phyloP scores from a whole-genome alignment of 257 asterid genomes.

The Striga asiatica region DNA sequence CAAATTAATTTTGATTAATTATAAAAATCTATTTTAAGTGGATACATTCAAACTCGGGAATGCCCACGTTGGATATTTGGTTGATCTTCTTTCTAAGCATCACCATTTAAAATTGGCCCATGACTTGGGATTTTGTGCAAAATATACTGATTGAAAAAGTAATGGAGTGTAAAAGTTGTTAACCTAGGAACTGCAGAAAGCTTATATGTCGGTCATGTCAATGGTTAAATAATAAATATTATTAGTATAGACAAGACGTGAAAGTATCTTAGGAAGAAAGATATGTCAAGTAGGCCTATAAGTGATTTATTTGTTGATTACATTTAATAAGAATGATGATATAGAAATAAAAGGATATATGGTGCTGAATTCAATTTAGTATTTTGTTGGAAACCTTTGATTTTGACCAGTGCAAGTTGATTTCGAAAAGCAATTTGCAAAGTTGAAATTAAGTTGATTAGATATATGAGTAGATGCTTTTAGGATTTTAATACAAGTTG shows the following conservation, averaged over 20 bases:
- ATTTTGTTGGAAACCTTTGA: not conserved
- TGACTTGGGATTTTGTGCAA: slow-evolving; percentile 21
- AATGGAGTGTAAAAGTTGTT: slow-evolving; percentile 15
- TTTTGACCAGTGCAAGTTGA: too few species aligned
- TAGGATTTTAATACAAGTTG: too few species aligned
- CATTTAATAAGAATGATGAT: too few species aligned
- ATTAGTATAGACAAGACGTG: not conserved
- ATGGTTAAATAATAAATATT: slow-evolving; percentile 11
- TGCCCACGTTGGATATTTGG: slow-evolving; percentile 7
- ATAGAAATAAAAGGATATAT: not conserved
- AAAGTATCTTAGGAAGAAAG: slow-evolving; percentile 28
- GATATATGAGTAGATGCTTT: too few species aligned
- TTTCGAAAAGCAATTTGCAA: too few species aligned
- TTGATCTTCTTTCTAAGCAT: not conserved
- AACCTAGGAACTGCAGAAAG: slow-evolving; percentile 26
- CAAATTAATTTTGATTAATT: too few species aligned
- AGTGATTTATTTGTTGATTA: too few species aligned
- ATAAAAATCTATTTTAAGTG: not conserved
- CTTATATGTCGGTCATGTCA: slow-evolving; percentile 19
- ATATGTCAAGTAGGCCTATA: slow-evolving; percentile 10
- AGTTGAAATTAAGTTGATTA: too few species aligned
- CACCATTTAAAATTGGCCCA: not conserved
- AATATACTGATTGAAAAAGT: not conserved
- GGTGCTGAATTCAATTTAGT: not conserved
- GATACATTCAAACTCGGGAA: slow-evolving; percentile 8